These are phyloP conservation scores for Capsicum pubescens DNA, from an alignment of 257 asterid genomes.

Conservation along the genomic window DNA sequence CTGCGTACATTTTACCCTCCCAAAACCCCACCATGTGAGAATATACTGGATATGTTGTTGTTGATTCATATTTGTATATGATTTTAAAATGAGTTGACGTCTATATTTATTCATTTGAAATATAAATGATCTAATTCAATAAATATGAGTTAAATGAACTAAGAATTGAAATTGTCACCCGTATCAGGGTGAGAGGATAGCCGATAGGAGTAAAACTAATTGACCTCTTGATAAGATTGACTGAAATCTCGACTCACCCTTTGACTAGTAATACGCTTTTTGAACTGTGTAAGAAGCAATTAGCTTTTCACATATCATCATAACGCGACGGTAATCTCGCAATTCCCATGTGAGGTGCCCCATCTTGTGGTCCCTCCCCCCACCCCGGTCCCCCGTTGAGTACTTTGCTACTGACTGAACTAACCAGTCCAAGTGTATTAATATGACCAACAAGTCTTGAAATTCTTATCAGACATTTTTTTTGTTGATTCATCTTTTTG, in stretches of 20 bases:
- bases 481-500: slow-evolving; percentile 28
- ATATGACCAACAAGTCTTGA: slow-evolving; percentile 20
- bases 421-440: neutral
- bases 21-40: too few relatives aligned
- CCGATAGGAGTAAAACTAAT: too few relatives aligned
- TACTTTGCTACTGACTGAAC: neutral
- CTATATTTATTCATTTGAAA: too few relatives aligned
- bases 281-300: slow-evolving; percentile 46
- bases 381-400: slow-evolving; percentile 33
- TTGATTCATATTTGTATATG: too few relatives aligned
- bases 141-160: too few relatives aligned
- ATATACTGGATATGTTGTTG: too few relatives aligned
- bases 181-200: too few relatives aligned
- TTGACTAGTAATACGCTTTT: slow-evolving; percentile 32
- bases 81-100: too few relatives aligned
- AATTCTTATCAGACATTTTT: slow-evolving; percentile 35
- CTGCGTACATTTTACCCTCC: too few relatives aligned
- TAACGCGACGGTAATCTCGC: slow-evolving; percentile 62
- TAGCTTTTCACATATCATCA: slow-evolving; percentile 41
- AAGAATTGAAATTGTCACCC: too few relatives aligned
- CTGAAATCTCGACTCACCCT: neutral
- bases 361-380: slow-evolving; percentile 22
- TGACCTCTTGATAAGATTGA: too few relatives aligned
- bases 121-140: too few relatives aligned
- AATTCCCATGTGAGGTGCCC: slow-evolving; percentile 57